These are phyloP conservation scores for Dysphania ambrosioides DNA, from an alignment of 148 eudicot species.

Conservation along the genomic window DNA sequence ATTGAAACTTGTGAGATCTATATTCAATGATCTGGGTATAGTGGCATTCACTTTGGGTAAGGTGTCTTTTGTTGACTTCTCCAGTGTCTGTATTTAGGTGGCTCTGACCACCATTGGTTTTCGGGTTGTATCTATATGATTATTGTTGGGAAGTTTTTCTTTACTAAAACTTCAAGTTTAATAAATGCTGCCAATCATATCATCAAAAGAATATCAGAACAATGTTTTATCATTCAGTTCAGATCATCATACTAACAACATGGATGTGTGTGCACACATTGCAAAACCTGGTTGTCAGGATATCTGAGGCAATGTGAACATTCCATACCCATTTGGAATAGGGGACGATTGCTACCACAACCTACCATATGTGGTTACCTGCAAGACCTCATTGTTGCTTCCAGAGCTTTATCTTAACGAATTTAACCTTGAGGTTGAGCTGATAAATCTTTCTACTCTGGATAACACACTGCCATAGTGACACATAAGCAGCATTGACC, in stretches of 20 bases:
- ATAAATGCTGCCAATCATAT: neutral
- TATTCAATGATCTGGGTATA: neutral
- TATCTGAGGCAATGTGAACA: slow-evolving; percentile 24
- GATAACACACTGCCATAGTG: neutral
- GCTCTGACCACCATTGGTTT: neutral
- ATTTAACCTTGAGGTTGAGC: neutral
- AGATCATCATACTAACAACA: neutral
- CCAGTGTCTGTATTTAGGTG: neutral
- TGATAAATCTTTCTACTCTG: neutral
- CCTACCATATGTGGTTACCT: neutral
- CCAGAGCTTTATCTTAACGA: neutral
- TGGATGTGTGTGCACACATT: neutral
- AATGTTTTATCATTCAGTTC: neutral
- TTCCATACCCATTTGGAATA: slow-evolving; percentile 46
- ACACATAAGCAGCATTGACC: slow-evolving; percentile 2
- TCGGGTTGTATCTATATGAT: neutral
- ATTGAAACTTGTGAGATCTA: neutral
- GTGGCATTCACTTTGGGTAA: neutral
- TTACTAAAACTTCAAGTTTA: neutral
- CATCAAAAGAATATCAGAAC: neutral
- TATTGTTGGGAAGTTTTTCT: neutral
- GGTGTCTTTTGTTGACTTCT: neutral
- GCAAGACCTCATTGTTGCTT: neutral
- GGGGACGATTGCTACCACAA: slow-evolving; percentile 15
- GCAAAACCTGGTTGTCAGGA: slow-evolving; percentile 30